A percentile compares a stretch with the other conserved stretches of the same genome.
phyloP scores from a whole-genome alignment of 495 filamentous ascomycete species.

The Podospora pseudopauciseta region DNA sequence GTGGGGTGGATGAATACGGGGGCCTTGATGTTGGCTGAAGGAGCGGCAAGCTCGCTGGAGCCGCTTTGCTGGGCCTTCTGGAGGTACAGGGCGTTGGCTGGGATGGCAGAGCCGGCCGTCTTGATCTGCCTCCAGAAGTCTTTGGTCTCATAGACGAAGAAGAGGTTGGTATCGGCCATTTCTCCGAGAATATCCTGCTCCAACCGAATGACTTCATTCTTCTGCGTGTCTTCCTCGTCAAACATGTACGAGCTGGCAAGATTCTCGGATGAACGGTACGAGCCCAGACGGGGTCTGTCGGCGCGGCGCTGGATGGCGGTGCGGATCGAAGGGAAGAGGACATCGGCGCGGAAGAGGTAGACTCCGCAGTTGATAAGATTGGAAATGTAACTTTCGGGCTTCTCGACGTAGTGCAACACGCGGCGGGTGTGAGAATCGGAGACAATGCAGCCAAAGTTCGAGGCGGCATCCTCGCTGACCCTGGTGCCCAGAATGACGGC shows the following conservation, averaged over 20 bases:
- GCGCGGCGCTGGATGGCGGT: conserved; percentile 94
- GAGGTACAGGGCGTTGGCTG: conserved; percentile 95
- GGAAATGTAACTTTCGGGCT: conserved; percentile 96
- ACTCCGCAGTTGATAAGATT: conserved; percentile 99
- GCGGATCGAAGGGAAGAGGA: conserved; percentile 94
- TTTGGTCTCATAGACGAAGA: conserved; percentile 98
- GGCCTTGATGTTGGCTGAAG: conserved; percentile 84
- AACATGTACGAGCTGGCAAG: conserved; percentile 75
- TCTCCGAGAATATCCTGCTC: conserved; percentile 98
- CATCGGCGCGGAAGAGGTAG: conserved; percentile 92
- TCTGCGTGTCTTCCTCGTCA: conserved; percentile 67
- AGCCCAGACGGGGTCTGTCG: conserved; percentile 85
- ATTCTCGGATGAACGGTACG: conserved; percentile 93
- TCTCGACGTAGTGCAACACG: conserved; percentile 98
- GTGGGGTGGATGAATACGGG: conserved; percentile 97
- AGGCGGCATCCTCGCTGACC: conserved; percentile 86
- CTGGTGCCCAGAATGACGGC: conserved; percentile 94
- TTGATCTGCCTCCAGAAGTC: conserved; percentile 99
- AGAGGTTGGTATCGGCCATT: conserved; percentile 94
- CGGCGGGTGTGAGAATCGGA: conserved; percentile 92
- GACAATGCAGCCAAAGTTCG: conserved; percentile 97
- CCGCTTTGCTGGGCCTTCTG: conserved; percentile 87
- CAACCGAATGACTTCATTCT: conserved; percentile 86
- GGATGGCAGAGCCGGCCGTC: conserved; percentile 94
- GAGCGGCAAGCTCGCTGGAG: conserved; percentile 75